phyloP scores from a whole-genome alignment of 257 asterid species.

The Ligustrum vulgare region DNA sequence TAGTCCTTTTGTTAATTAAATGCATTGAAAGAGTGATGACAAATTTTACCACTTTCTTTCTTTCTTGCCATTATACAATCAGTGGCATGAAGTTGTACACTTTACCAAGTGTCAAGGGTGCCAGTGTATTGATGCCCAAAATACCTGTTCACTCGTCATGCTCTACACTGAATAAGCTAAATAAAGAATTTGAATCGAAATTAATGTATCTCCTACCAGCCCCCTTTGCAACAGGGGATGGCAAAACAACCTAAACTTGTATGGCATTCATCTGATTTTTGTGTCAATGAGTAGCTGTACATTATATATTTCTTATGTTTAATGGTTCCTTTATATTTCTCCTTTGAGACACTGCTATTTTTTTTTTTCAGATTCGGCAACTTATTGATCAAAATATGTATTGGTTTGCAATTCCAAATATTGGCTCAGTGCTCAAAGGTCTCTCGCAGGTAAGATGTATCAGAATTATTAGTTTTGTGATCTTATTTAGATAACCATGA shows the following conservation, averaged over 20 bases:
- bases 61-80: neutral
- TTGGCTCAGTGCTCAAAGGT: constrained; percentile 96
- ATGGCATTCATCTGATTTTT: neutral
- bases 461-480: neutral
- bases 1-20: too few species aligned
- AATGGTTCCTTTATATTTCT: constrained; percentile 15
- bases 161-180: neutral
- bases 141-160: neutral
- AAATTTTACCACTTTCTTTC: neutral
- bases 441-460: constrained; percentile 67
- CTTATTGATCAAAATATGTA: constrained; percentile 88
- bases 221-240: neutral
- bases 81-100: neutral
- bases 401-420: constrained; percentile 92
- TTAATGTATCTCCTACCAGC: neutral
- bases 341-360: constrained; percentile 29
- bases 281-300: neutral
- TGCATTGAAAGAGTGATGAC: too few species aligned
- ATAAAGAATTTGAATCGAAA: neutral
- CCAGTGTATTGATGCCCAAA: neutral
- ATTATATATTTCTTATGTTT: neutral
- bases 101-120: neutral
- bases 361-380: constrained; percentile 71
- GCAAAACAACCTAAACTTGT: neutral
- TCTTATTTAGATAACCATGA: neutral